Evolutionary conservation across 768 basidiomycete species (phyloP), one percentile per base, ranked within the genome.

Genomic region (Epithele typhae): DNA sequence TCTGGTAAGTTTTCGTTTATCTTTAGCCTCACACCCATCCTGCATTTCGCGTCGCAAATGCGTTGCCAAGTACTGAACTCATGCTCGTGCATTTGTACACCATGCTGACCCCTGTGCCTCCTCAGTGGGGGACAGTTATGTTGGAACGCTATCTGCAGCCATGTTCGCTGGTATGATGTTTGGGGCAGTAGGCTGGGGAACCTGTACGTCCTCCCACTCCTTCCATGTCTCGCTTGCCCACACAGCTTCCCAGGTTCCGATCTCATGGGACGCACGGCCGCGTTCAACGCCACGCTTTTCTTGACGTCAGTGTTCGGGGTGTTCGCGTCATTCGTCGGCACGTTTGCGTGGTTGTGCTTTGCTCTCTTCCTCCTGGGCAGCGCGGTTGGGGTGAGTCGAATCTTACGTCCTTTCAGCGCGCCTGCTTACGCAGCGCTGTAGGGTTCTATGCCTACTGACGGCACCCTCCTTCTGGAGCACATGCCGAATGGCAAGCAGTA

Each of bases 81-180:
- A n/a, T n/a, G n/a, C n/a, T n/a, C n/a, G n/a, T n/a, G n/a, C n/a
- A n/a, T n/a, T n/a, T n/a, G n/a, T n/a, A n/a, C n/a, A n/a, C n/a
- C n/a, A n/a, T n/a, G n/a, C n/a, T n/a, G n/a, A n/a, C n/a, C n/a
- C n/a, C n/a, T n/a, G n/a, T n/a, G n/a, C 27, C 18, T n/a, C 10
- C 2, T 50, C 60, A 84, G 87, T 90, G 6, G 77, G 81, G 24
- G 85, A 92, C 61, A 74, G 72, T 38, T 80, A 79, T 53, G 88
- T 94, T 40, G 95, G 93, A 19, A 63, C 76, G 1, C 68, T 97
- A 12, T 94, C 92, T 0, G 89, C 92, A 3, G 82, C 87, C 3
- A 92, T 91, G 78, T 93, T 93, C 60, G 82, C 77, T 10, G 91
- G 95, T n/a, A 98, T 98, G 95, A 96, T 97, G 92, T 61, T 96